Conservation (phyloP, 805 yeast genomes). For the Scheffersomyces stipitis region DNA sequence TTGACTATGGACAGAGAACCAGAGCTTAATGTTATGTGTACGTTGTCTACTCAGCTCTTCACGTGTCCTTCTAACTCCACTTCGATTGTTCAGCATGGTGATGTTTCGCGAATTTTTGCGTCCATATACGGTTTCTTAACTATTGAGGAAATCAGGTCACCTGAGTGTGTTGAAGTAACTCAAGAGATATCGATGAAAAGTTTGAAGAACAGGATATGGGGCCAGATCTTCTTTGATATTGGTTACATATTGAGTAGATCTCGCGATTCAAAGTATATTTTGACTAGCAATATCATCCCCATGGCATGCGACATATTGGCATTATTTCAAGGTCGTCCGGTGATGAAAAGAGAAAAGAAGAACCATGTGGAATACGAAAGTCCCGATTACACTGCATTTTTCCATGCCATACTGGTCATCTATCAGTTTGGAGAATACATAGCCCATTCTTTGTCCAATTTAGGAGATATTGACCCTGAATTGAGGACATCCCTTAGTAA, state of each 20-base stretch:
- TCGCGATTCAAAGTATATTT: conserved; percentile 49
- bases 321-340: conserved; percentile 77
- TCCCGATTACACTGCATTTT: conserved; percentile 73
- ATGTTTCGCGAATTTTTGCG: conserved; percentile 59
- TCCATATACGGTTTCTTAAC: conserved; percentile 64
- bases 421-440: conserved; percentile 59
- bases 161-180: conserved; percentile 39
- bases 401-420: conserved; percentile 67
- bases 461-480: conserved; percentile 13
- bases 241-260: conserved; percentile 76
- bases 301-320: conserved; percentile 65
- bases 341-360: conserved; percentile 67
- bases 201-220: conserved; percentile 70
- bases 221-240: conserved; percentile 76
- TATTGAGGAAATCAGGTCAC: conserved; percentile 47
- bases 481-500: conserved; percentile 14
- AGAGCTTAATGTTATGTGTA: conserved; percentile 70
- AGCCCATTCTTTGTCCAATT: conserved; percentile 42
- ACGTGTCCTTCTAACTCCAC: conserved; percentile 84
- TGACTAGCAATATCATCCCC: conserved; percentile 45
- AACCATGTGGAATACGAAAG: conserved; percentile 91
- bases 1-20: conserved; percentile 83
- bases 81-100: conserved; percentile 61
- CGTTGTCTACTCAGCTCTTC: conserved; percentile 80
- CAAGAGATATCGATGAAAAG: conserved; percentile 42